Evolutionary conservation across 2,329 filamentous ascomycete species (phyloP), one percentile per base, ranked within the genome.

Genomic region (Fonsecaea erecta): DNA sequence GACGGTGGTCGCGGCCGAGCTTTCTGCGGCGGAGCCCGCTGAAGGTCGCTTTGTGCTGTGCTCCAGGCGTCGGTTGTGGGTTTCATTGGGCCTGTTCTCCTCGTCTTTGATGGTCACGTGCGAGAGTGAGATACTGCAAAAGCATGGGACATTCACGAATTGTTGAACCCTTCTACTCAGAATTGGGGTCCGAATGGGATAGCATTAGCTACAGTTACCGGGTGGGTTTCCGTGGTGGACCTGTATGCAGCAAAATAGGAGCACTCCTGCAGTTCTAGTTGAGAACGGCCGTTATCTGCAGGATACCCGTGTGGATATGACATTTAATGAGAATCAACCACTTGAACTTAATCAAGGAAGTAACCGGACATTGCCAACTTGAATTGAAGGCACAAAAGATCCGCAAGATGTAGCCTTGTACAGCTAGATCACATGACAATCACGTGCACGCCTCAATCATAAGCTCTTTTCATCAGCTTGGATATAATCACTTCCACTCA

Each of bases 301-400:
- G 51, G 51, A 53, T 53, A 53, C 26, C 51, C 26, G 26, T 18
- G 24, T 48, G 18, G 43, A 48, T 34, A 53, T 34, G 51, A 53
- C 26, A 34, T 32, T 28, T 30, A 30, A 34, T 34, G 30, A 34
- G 7, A 30, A 53, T 30, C 26, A 9, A 28, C 30, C 28, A 18
- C n/a, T 30, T 32, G 12, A 21, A 32, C 6, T 53, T 30, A 14
- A n/a, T 4, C 3, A 52, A 5, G 46, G 46, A 5, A 30, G 2
- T 6, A n/a, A 52, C 12, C 7, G 32, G 9, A 9, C 30, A 9
- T 32, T 9, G 30, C 30, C 30, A 32, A 9, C 9, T 4, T 32
- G 4, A 32, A 9, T 32, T 32, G 4, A 32, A 32, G 30, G 30
- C 30, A 32, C 30, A 9, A 32, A 9, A n/a, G n/a, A n/a, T 54